Percentiles rank a stretch among this genome's conserved stretches.
These are phyloP conservation scores for Naganishia cerealis DNA, from an alignment of 1,284 basidiomycete genomes.

Conservation along the genomic window DNA sequence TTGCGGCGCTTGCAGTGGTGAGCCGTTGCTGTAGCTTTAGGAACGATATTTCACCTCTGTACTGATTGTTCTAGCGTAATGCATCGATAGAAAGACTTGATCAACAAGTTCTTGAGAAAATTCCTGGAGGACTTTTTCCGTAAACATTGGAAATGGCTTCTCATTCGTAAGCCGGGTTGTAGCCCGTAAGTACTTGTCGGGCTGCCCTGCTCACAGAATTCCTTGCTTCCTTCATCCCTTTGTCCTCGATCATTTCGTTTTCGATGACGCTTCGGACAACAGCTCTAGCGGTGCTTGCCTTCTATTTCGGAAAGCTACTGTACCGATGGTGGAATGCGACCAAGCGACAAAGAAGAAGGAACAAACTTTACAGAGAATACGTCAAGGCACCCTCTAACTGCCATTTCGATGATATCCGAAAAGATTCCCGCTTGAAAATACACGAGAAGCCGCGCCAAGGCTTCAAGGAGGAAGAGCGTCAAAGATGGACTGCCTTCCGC, in stretches of 20 bases:
- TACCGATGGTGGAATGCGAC: neutral
- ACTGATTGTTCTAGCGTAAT: neutral
- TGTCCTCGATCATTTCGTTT: neutral
- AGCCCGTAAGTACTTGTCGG: no score
- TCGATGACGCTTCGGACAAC: neutral
- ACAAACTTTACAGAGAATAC: slow-evolving; percentile 1
- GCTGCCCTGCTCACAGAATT: neutral
- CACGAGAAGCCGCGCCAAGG: neutral
- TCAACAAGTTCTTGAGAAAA: neutral
- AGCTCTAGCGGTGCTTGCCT: neutral
- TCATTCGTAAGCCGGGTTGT: neutral
- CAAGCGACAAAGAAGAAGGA: neutral
- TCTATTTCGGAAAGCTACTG: neutral
- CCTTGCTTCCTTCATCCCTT: neutral
- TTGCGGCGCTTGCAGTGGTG: neutral
- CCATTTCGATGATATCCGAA: neutral
- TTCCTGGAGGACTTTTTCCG: neutral
- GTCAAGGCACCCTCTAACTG: neutral
- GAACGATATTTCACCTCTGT: neutral
- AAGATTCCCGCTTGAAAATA: neutral
- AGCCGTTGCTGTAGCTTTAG: neutral
- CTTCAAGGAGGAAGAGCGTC: neutral
- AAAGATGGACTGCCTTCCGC: neutral
- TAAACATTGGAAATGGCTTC: slow-evolving; percentile 2
- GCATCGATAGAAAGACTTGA: neutral